Conservation (phyloP, 139 green algal species). For the Monoraphidium neglectum region DNA sequence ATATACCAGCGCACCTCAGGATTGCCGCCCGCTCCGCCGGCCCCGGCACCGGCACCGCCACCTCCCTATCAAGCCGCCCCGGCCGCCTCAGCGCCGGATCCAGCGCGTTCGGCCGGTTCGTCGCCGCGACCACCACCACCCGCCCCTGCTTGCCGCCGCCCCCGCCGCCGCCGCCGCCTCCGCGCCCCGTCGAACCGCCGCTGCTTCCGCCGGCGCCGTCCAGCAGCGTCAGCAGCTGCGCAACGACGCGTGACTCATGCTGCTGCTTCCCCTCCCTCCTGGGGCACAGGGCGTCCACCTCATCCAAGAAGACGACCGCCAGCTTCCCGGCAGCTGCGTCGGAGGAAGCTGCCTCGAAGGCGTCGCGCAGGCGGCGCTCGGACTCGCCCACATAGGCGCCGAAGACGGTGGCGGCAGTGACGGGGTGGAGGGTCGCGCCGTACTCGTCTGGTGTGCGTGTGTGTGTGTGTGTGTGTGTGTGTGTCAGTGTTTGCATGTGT, state of each 20-base stretch:
- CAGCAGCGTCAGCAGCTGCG: conserved; percentile 95
- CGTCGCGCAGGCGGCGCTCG: conserved; percentile 81
- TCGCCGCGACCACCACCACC: conserved; percentile 86
- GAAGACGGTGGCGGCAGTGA: conserved; percentile 67
- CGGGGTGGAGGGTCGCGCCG: conserved; percentile 56
- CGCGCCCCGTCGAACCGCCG: neutral
- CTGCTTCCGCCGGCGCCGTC: conserved; percentile 58
- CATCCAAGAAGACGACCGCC: conserved; percentile 90
- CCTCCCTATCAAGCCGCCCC: conserved; percentile 88
- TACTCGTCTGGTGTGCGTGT: conserved; percentile 53
- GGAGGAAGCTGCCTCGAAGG: conserved; percentile 70
- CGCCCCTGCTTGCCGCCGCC: neutral
- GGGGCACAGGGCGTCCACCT: conserved; percentile 89
- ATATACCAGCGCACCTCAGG: conserved; percentile 17
- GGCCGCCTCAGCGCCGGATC: conserved; percentile 89
- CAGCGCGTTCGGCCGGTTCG: conserved; percentile 86
- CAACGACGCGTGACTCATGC: conserved; percentile 87
- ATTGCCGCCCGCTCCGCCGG: conserved; percentile 44
- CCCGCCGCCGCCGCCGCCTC: neutral
- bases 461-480: conserved; percentile 24
- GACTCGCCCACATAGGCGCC: conserved; percentile 85
- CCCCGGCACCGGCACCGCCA: conserved; percentile 71
- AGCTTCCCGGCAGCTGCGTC: conserved; percentile 46
- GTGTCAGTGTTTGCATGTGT: conserved; percentile 19
- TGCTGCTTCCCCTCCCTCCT: conserved; percentile 49